Base-by-base conservation (phyloP, 2,329 filamentous ascomycete genomes). In the Akanthomyces uredinophilus region DNA sequence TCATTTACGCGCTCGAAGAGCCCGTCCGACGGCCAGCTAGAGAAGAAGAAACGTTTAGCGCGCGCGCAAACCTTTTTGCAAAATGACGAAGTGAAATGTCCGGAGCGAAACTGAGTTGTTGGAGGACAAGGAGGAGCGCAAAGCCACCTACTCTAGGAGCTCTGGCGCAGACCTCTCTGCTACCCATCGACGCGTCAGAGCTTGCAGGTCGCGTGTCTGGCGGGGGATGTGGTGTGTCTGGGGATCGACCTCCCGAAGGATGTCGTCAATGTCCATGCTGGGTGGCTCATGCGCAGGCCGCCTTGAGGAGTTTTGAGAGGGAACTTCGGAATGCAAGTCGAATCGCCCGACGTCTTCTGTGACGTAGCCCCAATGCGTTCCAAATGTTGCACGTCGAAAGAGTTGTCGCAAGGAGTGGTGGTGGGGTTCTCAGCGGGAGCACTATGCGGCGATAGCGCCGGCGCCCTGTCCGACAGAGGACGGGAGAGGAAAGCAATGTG, bases 141-240 rank as follows among this genome's bases (percentile, higher is more conserved):
- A 32, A n/a, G 27, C 53, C 22, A 68, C 79, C 76, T 87, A 98
- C 76, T 87, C 85, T 44, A 98, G 80, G n/a, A 99, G 81, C 75
- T 97, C 93, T 2, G 94, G 92, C 50, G 92, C 88, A 62, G 89
- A 91, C 68, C 95, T 87, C 75, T 99, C 96, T 49, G 94, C 91
- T 50, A 97, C 86, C 94, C 94, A 99, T 69, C 88, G 89, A 70
- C 94, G 89, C 68, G 94, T 97, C 68, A 99, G 79, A 59, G 90
- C 86, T 74, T 97, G 92, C 67, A 98, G 83, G 76, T 98, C 94
- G 70, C 87, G 83, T 47, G 83, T 87, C 68, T 86, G 83, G 57
- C 77, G 76, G 3, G 86, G 84, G 20, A 85, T 74, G 41, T 79
- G 73, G 67, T 85, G 78, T 60, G 78, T 76, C 63, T 79, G 74